Base-by-base conservation (phyloP, 140 eudicot genomes). In the Ambrosia hybrid region DNA sequence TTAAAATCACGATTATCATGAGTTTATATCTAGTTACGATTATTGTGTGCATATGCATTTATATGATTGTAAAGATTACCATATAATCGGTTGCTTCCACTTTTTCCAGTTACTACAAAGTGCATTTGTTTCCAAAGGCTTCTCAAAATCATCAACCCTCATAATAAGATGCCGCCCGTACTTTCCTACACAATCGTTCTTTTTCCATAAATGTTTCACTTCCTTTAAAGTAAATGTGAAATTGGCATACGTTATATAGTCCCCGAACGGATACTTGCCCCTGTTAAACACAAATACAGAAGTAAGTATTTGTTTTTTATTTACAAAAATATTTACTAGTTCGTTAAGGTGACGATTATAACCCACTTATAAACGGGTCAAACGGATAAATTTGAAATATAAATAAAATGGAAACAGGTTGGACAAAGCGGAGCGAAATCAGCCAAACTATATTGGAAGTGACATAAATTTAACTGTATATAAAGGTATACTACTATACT, bases 141-240 rank as follows among this genome's bases (percentile, higher is more conserved):
- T 92, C 80, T 87, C 92, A 21, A 92, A 89, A 75, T 89, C 88
- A 77, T 92, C 98, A 6, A 80, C 85, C 55, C 98, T 72, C 74
- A 89, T 88, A 34, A 68, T 82, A 74, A 92, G 86, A 72, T 83
- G 86, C 60, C 96, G 81, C 36, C 84, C 79, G 16, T 83, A 92
- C 60, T 82, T 89, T 30, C 86, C 78, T 49, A 82, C 43, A 73
- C 98, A 92, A 53, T 81, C 80, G 56, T 92, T 82, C 57, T 78
- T 71, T 74, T 86, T 76, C 98, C 98, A 92, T 57, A 92, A 78
- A 81, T 92, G 98, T 74, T 92, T 92, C 68, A 92, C 95, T 87
- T 92, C 98, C 45, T 79, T 80, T 78, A 92, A 60, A 12, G 98
- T 87, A 48, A 92, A 89, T 16, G 98, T 48, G 76, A 75, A 77